These are phyloP conservation scores for Amanita pseudoporphyria DNA, from an alignment of 768 basidiomycete species.

Conservation along the genomic window DNA sequence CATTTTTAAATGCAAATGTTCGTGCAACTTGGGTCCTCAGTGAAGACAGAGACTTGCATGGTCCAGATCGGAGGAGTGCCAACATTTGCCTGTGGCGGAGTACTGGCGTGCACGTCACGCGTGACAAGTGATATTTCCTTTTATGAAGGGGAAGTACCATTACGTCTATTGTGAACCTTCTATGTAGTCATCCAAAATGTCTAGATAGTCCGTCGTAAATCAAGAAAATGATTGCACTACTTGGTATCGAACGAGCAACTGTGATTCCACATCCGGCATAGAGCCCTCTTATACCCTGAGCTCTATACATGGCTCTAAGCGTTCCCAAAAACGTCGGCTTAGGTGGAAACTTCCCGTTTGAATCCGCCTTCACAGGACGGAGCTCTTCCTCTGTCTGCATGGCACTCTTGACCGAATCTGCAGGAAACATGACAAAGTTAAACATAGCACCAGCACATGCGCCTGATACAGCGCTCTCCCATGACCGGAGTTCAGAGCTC, in stretches of 20 bases:
- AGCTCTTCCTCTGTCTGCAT: slow-evolving; percentile 88
- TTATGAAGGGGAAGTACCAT: too few species aligned
- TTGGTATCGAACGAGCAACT: slow-evolving; percentile 71
- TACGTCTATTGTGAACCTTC: too few species aligned
- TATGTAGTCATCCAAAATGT: slow-evolving; percentile 22
- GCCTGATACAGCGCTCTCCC: slow-evolving; percentile 74
- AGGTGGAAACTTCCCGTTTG: slow-evolving; percentile 13
- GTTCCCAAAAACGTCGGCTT: slow-evolving; percentile 46
- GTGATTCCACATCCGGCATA: slow-evolving; percentile 90
- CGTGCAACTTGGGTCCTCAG: background rate
- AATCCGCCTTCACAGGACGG: slow-evolving; percentile 26
- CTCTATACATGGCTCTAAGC: slow-evolving; percentile 59
- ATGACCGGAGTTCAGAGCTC: slow-evolving; percentile 34
- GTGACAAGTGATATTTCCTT: background rate
- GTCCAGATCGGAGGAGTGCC: background rate
- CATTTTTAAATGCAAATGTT: too few species aligned
- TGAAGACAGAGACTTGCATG: background rate
- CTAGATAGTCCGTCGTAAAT: slow-evolving; percentile 70
- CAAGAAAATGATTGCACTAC: slow-evolving; percentile 83
- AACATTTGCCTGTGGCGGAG: background rate
- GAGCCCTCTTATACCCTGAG: slow-evolving; percentile 65
- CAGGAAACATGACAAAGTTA: slow-evolving; percentile 80
- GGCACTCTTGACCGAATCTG: slow-evolving; percentile 83
- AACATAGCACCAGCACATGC: slow-evolving; percentile 73
- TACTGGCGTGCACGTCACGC: background rate